Base-by-base conservation (phyloP, 2,329 filamentous ascomycete genomes). In the Iodosphaeria phyllophila region DNA sequence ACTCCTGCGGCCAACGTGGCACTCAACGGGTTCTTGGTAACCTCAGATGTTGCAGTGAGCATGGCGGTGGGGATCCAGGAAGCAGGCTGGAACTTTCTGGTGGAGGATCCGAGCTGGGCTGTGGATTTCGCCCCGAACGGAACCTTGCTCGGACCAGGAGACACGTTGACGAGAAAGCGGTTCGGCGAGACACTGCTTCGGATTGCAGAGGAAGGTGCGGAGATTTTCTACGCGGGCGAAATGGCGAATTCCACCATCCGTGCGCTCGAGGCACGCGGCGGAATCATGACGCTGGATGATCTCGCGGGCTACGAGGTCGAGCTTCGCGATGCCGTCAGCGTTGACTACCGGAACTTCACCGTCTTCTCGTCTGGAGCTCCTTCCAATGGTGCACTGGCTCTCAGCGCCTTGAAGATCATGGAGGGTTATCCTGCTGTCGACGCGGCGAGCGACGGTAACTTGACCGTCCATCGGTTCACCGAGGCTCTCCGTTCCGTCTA, bases 401-500 rank as follows among this genome's bases (percentile, higher is more conserved):
- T 92, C 37, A 71, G 67, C 28, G 71, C 74, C 3, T 56, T 95
- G 40, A 92, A 92, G 42, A 82, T 74, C 16, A 63, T 93, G 47
- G 74, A 86, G 46, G 75, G 78, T 11, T 92, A 77, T 46, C 51
- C 59, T 4, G 47, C 53, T 18, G 54, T 71, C 14, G 71, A 68
- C 30, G 43, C 58, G 6, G 30, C 47, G 8, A n/a, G n/a, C n/a
- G 52, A 64, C 21, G 46, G 48, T 12, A 73, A 80, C 36, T 52
- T 91, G 1, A 80, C 73, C 18, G 74, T 74, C 1, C 89, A 95
- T 48, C 68, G 78, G 9, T 63, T 92, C 34, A 70, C 82, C 40
- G 89, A 95, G 56, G 76, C 83, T 8, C 80, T 92, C 54, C 67
- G 82, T 13, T 95, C 92, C 45, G 83, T 69, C 3, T 95, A 93